Conservation (phyloP, 768 basidiomycete species). For the Mycena vulgaris region DNA sequence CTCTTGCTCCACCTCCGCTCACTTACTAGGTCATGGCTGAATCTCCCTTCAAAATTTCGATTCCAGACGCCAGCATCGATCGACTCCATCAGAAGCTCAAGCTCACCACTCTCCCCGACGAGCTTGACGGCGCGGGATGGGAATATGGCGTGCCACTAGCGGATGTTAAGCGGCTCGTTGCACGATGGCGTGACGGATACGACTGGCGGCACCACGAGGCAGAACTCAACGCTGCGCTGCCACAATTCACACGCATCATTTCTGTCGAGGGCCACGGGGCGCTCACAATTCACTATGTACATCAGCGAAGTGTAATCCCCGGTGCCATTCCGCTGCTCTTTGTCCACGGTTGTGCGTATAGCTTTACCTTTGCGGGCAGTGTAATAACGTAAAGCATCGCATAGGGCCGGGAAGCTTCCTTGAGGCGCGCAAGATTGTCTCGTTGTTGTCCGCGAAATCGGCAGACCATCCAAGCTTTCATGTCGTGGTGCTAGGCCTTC, state of each 20-base stretch:
- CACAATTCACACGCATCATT: constrained; percentile 25
- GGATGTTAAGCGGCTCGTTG: constrained; percentile 21
- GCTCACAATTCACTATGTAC: constrained; percentile 24
- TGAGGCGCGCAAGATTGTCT: constrained; percentile 72
- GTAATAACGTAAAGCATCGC: background rate
- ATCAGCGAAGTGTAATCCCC: constrained; percentile 14
- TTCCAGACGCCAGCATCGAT: constrained; percentile 18
- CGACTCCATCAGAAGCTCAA: constrained; percentile 18
- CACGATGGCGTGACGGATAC: constrained; percentile 28
- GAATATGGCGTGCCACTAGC: constrained; percentile 29
- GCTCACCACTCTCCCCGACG: constrained; percentile 20
- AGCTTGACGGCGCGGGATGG: constrained; percentile 28
- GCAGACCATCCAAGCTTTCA: constrained; percentile 69
- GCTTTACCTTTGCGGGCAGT: background rate
- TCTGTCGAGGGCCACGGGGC: constrained; percentile 28
- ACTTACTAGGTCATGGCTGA: constrained; percentile 2
- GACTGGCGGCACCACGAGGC: constrained; percentile 29
- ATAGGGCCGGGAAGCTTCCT: constrained; percentile 74
- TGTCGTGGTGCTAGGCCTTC: constrained; percentile 72
- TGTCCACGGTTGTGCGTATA: constrained; percentile 27
- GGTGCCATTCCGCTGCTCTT: constrained; percentile 27
- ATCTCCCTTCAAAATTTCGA: constrained; percentile 24
- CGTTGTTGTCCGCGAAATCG: constrained; percentile 62
- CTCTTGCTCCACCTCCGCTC: background rate
- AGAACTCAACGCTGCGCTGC: constrained; percentile 20